Evolutionary conservation across 345 rosid species (phyloP).

Genomic region (Rhodamnia argentea): DNA sequence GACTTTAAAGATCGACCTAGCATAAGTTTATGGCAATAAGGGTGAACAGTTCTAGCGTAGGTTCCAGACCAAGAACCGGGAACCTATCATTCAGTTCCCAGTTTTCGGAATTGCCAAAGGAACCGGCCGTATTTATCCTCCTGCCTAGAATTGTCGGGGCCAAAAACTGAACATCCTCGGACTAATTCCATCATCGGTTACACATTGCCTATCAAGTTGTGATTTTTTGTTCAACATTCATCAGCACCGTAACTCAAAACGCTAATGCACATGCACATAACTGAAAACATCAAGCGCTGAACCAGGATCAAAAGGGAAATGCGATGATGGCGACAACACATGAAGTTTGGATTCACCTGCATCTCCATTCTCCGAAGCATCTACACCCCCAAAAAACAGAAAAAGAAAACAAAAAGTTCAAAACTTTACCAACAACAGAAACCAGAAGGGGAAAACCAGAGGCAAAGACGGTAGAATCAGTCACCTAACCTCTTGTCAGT

Average conservation of each 20-base stretch:
- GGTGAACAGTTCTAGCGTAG: not conserved
- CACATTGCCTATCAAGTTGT: not conserved
- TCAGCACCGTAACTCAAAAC: not conserved
- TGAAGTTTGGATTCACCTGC: constrained; percentile 30
- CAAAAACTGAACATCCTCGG: not conserved
- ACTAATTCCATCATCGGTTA: not conserved
- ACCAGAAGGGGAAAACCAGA: not conserved
- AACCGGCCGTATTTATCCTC: not conserved
- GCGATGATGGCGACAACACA: constrained; percentile 39
- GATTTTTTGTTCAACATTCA: not conserved
- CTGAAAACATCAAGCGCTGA: not conserved
- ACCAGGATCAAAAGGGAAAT: not conserved
- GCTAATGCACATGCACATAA: not conserved
- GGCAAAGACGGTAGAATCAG: not conserved
- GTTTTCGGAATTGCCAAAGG: not conserved
- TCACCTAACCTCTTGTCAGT: constrained; percentile 9
- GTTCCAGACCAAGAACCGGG: not conserved
- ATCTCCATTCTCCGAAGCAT: constrained; percentile 16
- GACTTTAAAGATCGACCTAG: not conserved
- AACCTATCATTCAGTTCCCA: not conserved
- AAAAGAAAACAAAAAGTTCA: not conserved
- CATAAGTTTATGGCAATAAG: not conserved
- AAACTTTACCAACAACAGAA: not conserved
- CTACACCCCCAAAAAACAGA: not conserved
- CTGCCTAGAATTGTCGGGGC: not conserved